Evolutionary conservation across 495 filamentous ascomycete species (phyloP).

Genomic region (Neurospora sp.): DNA sequence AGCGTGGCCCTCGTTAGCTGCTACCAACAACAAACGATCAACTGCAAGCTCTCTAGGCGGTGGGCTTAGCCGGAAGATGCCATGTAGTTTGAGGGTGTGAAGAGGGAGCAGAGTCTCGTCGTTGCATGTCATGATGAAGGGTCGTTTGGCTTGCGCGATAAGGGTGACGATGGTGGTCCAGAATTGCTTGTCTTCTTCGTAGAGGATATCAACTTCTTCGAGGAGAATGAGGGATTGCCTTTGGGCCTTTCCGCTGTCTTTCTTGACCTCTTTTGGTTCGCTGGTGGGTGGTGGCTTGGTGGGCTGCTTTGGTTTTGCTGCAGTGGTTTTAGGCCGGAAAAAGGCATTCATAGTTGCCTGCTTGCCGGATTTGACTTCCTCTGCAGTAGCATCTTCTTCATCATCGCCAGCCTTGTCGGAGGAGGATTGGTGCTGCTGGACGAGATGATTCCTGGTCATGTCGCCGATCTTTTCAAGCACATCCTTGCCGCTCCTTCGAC

Average conservation of each 20-base stretch:
- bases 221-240: constrained; percentile 92
- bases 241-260: constrained; percentile 47
- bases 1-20: constrained; percentile 85
- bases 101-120: constrained; percentile 70
- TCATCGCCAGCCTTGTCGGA: constrained; percentile 10
- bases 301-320: constrained; percentile 17
- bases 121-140: constrained; percentile 91
- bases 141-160: constrained; percentile 74
- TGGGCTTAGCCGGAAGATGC: constrained; percentile 69
- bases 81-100: constrained; percentile 61
- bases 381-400: constrained; percentile 33
- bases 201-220: constrained; percentile 90
- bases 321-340: constrained; percentile 47
- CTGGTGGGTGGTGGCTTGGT: constrained; percentile 6
- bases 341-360: constrained; percentile 75
- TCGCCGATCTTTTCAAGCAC: constrained; percentile 87
- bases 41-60: constrained; percentile 59
- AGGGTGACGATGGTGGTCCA: constrained; percentile 74
- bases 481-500: constrained; percentile 77
- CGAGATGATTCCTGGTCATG: constrained; percentile 92
- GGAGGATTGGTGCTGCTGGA: constrained; percentile 36
- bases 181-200: constrained; percentile 90
- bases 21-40: constrained; percentile 74
- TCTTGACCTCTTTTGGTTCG: constrained; percentile 21
- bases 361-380: constrained; percentile 54